Conservation (phyloP, 2,329 filamentous ascomycete genomes). For the Chrysosporium keratinophilum region DNA sequence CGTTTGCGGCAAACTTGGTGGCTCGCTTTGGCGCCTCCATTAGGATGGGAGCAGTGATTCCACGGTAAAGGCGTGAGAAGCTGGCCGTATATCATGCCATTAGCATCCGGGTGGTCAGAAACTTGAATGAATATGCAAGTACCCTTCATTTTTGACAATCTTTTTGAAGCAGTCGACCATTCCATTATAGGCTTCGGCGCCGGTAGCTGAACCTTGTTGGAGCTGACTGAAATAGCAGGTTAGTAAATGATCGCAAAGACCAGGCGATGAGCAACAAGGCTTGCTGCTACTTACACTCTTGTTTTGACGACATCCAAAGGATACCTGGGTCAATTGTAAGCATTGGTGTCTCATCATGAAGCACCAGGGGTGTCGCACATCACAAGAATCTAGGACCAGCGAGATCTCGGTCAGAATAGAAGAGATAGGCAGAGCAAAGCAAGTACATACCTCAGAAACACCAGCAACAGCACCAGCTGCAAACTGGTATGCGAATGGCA, state of each 20-base stretch:
- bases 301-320: conserved; percentile 98
- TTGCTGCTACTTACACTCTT: conserved; percentile 60
- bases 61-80: conserved; percentile 83
- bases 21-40: conserved; percentile 97
- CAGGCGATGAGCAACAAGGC: conserved; percentile 12
- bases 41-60: conserved; percentile 87
- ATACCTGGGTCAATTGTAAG: conserved; percentile 54
- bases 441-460: conserved; percentile 73
- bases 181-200: conserved; percentile 82
- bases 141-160: conserved; percentile 95
- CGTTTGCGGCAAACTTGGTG: conserved; percentile 98
- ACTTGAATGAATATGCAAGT: conserved; percentile 21
- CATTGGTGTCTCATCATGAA: not conserved
- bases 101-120: not conserved
- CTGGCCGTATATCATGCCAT: conserved; percentile 36
- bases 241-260: not conserved
- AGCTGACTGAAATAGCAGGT: conserved; percentile 54
- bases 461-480: conserved; percentile 91
- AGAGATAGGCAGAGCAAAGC: not conserved
- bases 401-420: not conserved
- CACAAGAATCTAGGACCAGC: conserved; percentile 60
- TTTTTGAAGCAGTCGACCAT: conserved; percentile 98
- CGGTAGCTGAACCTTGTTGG: conserved; percentile 59
- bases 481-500: conserved; percentile 92
- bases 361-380: conserved; percentile 51